These are phyloP conservation scores for Nicotiana knightiana DNA, from an alignment of 257 asterid genomes.

Conservation along the genomic window DNA sequence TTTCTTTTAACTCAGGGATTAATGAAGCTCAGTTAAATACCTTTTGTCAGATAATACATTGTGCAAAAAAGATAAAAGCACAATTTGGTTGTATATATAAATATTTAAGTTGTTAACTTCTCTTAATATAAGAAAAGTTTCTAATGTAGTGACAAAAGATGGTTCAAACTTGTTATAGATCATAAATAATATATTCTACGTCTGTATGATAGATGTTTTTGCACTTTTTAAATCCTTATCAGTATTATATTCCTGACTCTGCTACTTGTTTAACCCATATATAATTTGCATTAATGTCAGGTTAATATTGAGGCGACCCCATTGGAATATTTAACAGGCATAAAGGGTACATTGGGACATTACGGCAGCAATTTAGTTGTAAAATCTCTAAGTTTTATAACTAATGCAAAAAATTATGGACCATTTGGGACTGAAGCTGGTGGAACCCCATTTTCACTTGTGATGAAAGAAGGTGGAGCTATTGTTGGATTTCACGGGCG, in stretches of 20 bases:
- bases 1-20: too few relatives aligned
- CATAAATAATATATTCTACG: too few relatives aligned
- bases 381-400: neutral
- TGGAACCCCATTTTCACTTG: neutral
- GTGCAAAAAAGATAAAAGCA: too few relatives aligned
- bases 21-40: too few relatives aligned
- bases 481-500: slow-evolving; percentile 20
- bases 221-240: neutral
- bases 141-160: neutral
- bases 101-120: too few relatives aligned
- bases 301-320: neutral
- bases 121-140: neutral
- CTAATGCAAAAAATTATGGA: neutral
- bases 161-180: too few relatives aligned
- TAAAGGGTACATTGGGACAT: neutral
- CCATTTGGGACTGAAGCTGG: slow-evolving; percentile 1
- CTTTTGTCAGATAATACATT: too few relatives aligned
- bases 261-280: neutral
- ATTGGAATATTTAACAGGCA: neutral
- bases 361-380: neutral
- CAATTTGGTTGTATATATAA: too few relatives aligned
- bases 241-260: neutral
- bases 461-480: slow-evolving; percentile 9
- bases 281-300: neutral
- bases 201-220: too few relatives aligned